Evolutionary conservation across 1,139 yeast genomes (phyloP).

Genomic region (Kodamaea sp.): DNA sequence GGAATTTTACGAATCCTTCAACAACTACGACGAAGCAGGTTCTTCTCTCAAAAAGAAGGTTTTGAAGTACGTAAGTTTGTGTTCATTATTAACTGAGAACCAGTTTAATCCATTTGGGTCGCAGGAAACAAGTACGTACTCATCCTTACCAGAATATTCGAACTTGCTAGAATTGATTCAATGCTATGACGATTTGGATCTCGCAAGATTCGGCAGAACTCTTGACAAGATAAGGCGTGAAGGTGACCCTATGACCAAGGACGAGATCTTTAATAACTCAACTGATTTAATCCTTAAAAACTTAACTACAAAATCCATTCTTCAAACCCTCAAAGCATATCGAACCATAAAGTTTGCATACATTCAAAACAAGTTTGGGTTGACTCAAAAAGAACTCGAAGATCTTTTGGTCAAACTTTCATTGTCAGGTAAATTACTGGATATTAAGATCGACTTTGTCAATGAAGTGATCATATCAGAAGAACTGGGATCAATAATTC

Average conservation of each 20-base stretch:
- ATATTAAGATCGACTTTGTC: slow-evolving; percentile 48
- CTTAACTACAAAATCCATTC: slow-evolving; percentile 31
- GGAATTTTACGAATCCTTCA: slow-evolving; percentile 72
- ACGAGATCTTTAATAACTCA: slow-evolving; percentile 34
- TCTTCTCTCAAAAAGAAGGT: slow-evolving; percentile 55
- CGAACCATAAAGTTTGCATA: slow-evolving; percentile 28
- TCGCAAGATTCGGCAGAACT: slow-evolving; percentile 21
- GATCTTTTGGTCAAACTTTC: slow-evolving; percentile 41
- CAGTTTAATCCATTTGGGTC: slow-evolving; percentile 69
- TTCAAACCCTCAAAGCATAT: slow-evolving; percentile 32
- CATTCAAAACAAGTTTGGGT: slow-evolving; percentile 23
- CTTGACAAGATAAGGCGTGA: slow-evolving; percentile 17
- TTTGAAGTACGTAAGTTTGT: slow-evolving; percentile 61
- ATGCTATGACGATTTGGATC: slow-evolving; percentile 33
- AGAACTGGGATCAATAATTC: slow-evolving; percentile 11
- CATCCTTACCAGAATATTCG: slow-evolving; percentile 37
- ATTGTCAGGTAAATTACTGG: slow-evolving; percentile 43
- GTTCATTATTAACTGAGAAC: slow-evolving; percentile 64
- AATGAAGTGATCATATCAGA: slow-evolving; percentile 26
- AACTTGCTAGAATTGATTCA: slow-evolving; percentile 31
- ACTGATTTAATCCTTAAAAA: slow-evolving; percentile 29
- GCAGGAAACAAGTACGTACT: slow-evolving; percentile 54
- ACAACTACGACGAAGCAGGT: slow-evolving; percentile 80
- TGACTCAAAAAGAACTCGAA: slow-evolving; percentile 34
- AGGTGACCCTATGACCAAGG: slow-evolving; percentile 27